These are phyloP conservation scores for Diplocarpon mali DNA, from an alignment of 2,329 filamentous ascomycete species.

Conservation along the genomic window DNA sequence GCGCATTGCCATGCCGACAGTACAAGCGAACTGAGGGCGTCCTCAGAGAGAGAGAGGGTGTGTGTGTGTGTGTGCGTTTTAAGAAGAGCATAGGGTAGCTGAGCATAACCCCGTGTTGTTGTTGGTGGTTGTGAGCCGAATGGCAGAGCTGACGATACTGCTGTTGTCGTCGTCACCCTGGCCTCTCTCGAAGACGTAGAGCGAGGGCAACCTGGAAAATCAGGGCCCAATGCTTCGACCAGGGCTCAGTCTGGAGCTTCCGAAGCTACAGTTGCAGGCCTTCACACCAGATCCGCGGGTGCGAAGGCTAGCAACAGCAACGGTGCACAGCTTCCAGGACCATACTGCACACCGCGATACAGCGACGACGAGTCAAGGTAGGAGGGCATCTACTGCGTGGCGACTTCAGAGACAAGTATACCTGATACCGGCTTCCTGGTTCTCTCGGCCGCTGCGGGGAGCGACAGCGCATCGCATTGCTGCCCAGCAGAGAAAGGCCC, in stretches of 20 bases:
- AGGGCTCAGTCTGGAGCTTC: neutral
- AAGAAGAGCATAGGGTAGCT: too few species aligned
- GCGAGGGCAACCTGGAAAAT: neutral
- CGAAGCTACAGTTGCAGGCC: neutral
- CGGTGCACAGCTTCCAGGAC: neutral
- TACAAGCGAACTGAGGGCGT: neutral
- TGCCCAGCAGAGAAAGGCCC: slow-evolving; percentile 16
- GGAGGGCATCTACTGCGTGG: slow-evolving; percentile 17
- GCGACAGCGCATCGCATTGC: slow-evolving; percentile 24
- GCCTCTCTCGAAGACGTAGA: too few species aligned
- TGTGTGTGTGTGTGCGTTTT: too few species aligned
- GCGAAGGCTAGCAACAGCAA: neutral
- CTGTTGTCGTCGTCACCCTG: too few species aligned
- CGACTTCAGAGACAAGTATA: slow-evolving; percentile 24
- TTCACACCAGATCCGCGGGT: neutral
- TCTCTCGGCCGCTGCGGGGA: slow-evolving; percentile 2
- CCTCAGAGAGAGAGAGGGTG: neutral
- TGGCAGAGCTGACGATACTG: too few species aligned
- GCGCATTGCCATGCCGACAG: too few species aligned
- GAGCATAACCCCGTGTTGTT: too few species aligned
- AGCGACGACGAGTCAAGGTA: too few species aligned
- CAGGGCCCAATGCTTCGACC: neutral
- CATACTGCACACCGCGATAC: neutral
- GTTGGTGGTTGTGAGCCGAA: too few species aligned
- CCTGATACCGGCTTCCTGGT: slow-evolving; percentile 7